Conservation (phyloP, 106 monocot species). For the Dactylorhiza incarnata region DNA sequence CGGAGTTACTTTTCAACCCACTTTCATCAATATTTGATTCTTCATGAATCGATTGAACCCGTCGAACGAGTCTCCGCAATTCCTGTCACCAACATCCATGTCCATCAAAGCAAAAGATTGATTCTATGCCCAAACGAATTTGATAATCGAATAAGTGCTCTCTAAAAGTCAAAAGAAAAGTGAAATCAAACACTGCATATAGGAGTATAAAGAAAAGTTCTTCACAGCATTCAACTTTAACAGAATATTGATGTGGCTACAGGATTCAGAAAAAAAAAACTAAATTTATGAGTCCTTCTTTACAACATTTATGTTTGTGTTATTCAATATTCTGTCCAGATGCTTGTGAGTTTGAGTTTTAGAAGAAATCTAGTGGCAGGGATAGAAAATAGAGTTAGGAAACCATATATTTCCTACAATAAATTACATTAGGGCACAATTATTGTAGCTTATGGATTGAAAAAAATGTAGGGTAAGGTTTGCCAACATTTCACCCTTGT, state of each 20-base stretch:
- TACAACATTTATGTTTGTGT: background rate
- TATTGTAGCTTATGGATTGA: too few relatives aligned
- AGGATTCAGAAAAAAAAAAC: background rate
- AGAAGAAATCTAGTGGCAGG: background rate
- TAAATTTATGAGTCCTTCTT: background rate
- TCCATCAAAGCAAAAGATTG: background rate
- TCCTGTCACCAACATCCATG: slow-evolving; percentile 35
- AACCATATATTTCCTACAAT: too few relatives aligned
- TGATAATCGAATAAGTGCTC: background rate
- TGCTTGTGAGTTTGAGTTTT: background rate
- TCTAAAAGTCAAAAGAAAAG: background rate
- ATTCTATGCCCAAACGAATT: background rate
- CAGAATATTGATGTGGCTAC: background rate
- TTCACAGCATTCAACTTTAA: background rate
- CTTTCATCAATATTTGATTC: slow-evolving; percentile 10
- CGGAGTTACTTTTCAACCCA: slow-evolving; percentile 12
- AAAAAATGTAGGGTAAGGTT: too few relatives aligned
- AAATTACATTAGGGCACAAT: too few relatives aligned
- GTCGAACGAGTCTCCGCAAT: slow-evolving; percentile 64
- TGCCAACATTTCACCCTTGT: too few relatives aligned
- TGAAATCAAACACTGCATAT: background rate
- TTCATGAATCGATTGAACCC: slow-evolving; percentile 42
- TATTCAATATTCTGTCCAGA: background rate
- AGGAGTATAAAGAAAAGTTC: background rate
- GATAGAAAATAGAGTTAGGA: too few relatives aligned